These are phyloP conservation scores for Colletotrichum costaricense DNA, from an alignment of 2,329 filamentous ascomycete species.

Conservation along the genomic window DNA sequence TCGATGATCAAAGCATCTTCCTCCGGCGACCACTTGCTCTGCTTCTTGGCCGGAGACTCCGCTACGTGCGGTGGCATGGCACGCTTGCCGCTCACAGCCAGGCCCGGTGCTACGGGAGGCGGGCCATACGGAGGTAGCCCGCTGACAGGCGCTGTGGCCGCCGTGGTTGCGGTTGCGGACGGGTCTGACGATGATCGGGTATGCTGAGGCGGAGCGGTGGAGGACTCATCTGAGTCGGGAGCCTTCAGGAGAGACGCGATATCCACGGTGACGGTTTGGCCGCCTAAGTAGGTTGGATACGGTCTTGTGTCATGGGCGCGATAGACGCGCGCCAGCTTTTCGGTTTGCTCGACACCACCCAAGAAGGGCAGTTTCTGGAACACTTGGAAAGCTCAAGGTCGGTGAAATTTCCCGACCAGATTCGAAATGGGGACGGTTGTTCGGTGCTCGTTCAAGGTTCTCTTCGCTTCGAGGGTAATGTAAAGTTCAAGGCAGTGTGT, in stretches of 20 bases:
- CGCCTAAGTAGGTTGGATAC: constrained; percentile 45
- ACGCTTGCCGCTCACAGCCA: constrained; percentile 54
- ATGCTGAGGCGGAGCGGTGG: constrained; percentile 56
- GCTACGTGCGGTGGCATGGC: constrained; percentile 64
- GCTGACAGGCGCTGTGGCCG: constrained; percentile 36
- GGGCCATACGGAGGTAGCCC: constrained; percentile 35
- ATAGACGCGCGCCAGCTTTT: constrained; percentile 36
- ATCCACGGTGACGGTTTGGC: constrained; percentile 83
- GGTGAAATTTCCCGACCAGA: constrained; percentile 20
- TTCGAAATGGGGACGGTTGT: constrained; percentile 7
- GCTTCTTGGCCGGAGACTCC: constrained; percentile 86
- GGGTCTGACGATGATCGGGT: constrained; percentile 51
- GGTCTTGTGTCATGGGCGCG: constrained; percentile 45
- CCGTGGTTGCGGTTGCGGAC: constrained; percentile 39
- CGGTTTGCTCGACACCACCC: constrained; percentile 29
- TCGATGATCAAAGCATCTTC: constrained; percentile 96
- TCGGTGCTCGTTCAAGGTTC: constrained; percentile 10
- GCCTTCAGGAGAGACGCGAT: constrained; percentile 89
- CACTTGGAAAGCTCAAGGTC: constrained; percentile 14
- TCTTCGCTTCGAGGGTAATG: constrained; percentile 1
- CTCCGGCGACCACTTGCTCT: constrained; percentile 95
- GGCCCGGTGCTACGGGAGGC: constrained; percentile 45
- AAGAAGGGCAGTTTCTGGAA: constrained; percentile 15
- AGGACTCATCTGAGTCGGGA: constrained; percentile 78
- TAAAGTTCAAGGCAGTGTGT: constrained; percentile 18